Base-by-base conservation (phyloP, 139 green algal genomes). In the Auxenochlorella pyrenoidosa region DNA sequence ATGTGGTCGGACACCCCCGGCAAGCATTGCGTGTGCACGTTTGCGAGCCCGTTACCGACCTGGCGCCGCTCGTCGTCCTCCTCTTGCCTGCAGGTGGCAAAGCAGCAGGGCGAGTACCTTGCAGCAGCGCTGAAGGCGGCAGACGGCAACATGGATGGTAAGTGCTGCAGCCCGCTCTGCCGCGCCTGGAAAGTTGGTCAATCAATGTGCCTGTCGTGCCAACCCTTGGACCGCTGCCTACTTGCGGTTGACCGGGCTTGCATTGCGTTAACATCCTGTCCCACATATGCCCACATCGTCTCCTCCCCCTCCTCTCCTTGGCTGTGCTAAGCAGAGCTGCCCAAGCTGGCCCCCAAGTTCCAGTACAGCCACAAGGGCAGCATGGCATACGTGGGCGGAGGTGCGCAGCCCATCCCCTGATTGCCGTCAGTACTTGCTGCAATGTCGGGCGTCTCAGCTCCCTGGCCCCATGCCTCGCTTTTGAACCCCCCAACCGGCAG, bases 41-140 rank as follows among this genome's bases (percentile, higher is more conserved):
- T 13, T 41, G 36, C 32, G 16, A 19, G 36, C 43, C 28, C 38
- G 83, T 10, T 30, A 18, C 72, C 76, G 30, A 6, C 13, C 24
- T 78, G 60, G 40, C 30, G 70, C 68, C 8, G 32, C 6, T 41
- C 32, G 19, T 70, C 2, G 41, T 12, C 65, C 26, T 40, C 32
- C 34, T 32, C 0, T 75, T 30, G 26, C 43, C 22, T 86, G 83
- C 94, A 97, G 93, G 96, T 98, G 36, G 96, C 96, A 13, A 94
- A 93, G 86, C 96, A 98, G 93, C 90, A 98, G 88, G 96, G 96
- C 10, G 89, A 96, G 82, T 97, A 95, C 87, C 84, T 99, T 36
- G 96, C 95, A 0, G 44, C 85, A 28, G 72, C 95, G 43, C 80
- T 91, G 47, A 30, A 18, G 65, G 79, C 24, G 3, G 59, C 59